phyloP scores from a whole-genome alignment of 1,139 yeast species.

The Nematodospora anomalae region DNA sequence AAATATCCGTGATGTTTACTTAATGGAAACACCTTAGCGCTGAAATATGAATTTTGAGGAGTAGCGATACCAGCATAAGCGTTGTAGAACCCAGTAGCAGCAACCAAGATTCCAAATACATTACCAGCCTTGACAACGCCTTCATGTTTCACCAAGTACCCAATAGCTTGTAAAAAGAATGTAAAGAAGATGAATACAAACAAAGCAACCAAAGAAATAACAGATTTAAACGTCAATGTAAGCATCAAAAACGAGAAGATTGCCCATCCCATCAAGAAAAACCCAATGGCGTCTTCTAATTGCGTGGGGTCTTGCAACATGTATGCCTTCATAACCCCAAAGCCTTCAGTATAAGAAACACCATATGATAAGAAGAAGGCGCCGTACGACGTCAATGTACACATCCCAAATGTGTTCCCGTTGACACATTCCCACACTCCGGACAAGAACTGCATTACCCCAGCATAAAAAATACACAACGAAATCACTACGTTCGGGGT shows the following conservation, averaged over 20 bases:
- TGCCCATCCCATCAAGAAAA: constrained; percentile 41
- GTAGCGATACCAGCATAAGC: constrained; percentile 79
- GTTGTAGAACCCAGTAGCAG: constrained; percentile 9
- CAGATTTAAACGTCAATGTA: constrained; percentile 38
- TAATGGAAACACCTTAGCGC: neutral
- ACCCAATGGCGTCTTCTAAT: constrained; percentile 34
- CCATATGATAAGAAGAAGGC: constrained; percentile 39
- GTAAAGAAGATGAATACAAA: constrained; percentile 34
- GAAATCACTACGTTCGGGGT: constrained; percentile 40
- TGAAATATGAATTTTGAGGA: constrained; percentile 57
- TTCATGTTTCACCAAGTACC: constrained; percentile 30
- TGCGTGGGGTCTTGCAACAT: constrained; percentile 30
- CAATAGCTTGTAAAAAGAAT: constrained; percentile 37
- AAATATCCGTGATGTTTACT: neutral
- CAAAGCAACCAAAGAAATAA: constrained; percentile 30
- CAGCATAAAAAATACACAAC: constrained; percentile 41
- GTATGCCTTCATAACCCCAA: constrained; percentile 58
- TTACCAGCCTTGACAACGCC: constrained; percentile 62
- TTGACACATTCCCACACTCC: constrained; percentile 49
- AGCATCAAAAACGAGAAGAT: constrained; percentile 39
- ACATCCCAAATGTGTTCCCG: constrained; percentile 36
- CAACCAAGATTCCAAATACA: constrained; percentile 64
- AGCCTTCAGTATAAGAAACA: constrained; percentile 27
- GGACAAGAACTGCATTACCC: constrained; percentile 41
- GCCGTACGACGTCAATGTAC: constrained; percentile 37